Evolutionary conservation across 2,329 filamentous ascomycete species (phyloP).

Genomic region (Fusarium devonianum): DNA sequence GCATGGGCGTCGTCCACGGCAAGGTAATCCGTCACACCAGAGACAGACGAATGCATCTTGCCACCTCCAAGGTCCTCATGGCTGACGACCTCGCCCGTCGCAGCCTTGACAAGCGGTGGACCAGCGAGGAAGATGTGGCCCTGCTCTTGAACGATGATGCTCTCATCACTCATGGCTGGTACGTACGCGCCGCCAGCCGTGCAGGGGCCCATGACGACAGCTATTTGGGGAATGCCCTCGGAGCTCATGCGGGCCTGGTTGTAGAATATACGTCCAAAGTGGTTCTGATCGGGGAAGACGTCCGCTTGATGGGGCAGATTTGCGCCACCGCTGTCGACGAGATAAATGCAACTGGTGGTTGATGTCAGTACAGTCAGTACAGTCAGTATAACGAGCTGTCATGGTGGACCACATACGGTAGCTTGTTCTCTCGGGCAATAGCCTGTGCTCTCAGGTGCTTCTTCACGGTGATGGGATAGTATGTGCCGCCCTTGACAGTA

Average conservation of each 20-base stretch:
- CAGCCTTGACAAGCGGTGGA: constrained; percentile 92
- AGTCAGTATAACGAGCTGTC: background rate
- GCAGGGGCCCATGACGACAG: constrained; percentile 96
- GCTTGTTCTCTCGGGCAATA: constrained; percentile 85
- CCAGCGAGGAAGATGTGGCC: constrained; percentile 98
- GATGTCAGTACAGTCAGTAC: no score
- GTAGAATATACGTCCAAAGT: constrained; percentile 98
- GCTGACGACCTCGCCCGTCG: constrained; percentile 89
- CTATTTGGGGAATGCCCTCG: constrained; percentile 87
- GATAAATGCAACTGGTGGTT: constrained; percentile 77
- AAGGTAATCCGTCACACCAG: constrained; percentile 93
- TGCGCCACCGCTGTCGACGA: constrained; percentile 94
- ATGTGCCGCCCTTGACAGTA: constrained; percentile 96
- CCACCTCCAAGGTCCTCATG: constrained; percentile 93
- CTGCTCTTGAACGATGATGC: constrained; percentile 93
- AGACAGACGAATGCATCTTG: constrained; percentile 86
- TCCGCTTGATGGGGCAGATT: constrained; percentile 95
- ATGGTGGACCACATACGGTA: constrained; percentile 58
- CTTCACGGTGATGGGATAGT: constrained; percentile 96
- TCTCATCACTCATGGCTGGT: constrained; percentile 96
- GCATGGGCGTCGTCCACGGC: constrained; percentile 95
- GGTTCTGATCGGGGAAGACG: constrained; percentile 92
- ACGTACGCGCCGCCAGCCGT: constrained; percentile 96
- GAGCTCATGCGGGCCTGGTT: constrained; percentile 96
- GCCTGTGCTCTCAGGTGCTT: constrained; percentile 94